Percentiles rank a stretch among this genome's conserved stretches.
These are phyloP conservation scores for Hyaloscypha variabilis DNA, from an alignment of 495 filamentous ascomycete genomes.

Conservation along the genomic window DNA sequence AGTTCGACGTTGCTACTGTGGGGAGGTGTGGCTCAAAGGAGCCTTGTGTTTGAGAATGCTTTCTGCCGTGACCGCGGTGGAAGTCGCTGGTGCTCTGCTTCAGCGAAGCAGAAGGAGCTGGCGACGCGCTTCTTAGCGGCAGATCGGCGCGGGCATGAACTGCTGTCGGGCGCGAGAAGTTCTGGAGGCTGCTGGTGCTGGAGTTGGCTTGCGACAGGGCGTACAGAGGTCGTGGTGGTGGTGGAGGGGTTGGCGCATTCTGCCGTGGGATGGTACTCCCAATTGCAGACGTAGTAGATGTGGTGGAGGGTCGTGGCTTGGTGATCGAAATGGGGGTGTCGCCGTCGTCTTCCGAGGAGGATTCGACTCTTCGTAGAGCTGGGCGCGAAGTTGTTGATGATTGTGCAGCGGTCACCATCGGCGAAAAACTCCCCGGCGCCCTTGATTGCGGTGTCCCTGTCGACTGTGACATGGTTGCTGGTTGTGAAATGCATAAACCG, in stretches of 20 bases:
- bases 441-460: constrained; percentile 44
- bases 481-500: constrained; percentile 27
- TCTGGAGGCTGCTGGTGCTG: constrained; percentile 44
- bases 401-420: constrained; percentile 46
- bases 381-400: constrained; percentile 42
- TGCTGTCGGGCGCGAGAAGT: constrained; percentile 52
- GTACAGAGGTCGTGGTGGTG: constrained; percentile 20
- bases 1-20: constrained; percentile 59
- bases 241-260: constrained; percentile 20
- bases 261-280: not conserved
- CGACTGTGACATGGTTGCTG: constrained; percentile 48
- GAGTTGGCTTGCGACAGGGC: constrained; percentile 23
- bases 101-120: constrained; percentile 7
- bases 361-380: constrained; percentile 43
- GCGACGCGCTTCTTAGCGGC: constrained; percentile 28
- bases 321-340: constrained; percentile 34
- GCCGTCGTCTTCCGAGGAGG: constrained; percentile 38
- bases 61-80: constrained; percentile 46
- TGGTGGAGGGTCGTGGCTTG: constrained; percentile 12
- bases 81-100: constrained; percentile 19
- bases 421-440: constrained; percentile 59
- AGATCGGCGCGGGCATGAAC: constrained; percentile 14
- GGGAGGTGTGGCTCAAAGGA: constrained; percentile 88
- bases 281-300: not conserved
- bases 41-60: constrained; percentile 75